Conservation (phyloP, 2,329 filamentous ascomycete genomes). For the Berkeleyomyces basicola region DNA sequence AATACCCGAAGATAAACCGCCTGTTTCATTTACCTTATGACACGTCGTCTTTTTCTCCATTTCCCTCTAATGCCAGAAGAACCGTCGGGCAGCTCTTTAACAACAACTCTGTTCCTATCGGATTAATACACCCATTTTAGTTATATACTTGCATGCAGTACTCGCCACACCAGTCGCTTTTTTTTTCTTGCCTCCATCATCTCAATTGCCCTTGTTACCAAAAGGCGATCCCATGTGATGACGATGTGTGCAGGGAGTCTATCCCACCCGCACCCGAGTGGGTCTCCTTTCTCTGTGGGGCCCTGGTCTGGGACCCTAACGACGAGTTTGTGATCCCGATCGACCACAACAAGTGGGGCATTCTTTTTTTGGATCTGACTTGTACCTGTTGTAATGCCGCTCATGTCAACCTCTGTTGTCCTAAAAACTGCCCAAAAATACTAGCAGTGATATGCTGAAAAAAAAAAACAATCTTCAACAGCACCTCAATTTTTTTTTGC, state of each 20-base stretch:
- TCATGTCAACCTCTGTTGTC: not conserved
- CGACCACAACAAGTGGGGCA: not conserved
- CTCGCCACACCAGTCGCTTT: not conserved
- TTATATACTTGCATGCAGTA: not conserved
- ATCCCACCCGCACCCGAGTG: not conserved
- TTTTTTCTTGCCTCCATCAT: not conserved
- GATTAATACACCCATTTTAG: not conserved
- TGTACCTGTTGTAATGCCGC: not conserved
- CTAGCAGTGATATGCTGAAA: no score
- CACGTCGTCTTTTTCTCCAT: not conserved
- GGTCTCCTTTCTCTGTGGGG: not conserved
- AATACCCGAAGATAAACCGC: conserved; percentile 9
- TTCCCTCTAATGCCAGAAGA: no score
- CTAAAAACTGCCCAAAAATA: not conserved
- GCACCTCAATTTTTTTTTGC: no score
- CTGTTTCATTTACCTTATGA: not conserved
- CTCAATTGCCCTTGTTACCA: not conserved
- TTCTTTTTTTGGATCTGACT: not conserved
- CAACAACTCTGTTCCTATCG: not conserved
- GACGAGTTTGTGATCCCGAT: not conserved
- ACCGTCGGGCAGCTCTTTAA: no score
- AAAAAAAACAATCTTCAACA: no score
- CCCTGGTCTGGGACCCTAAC: not conserved
- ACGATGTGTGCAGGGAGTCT: conserved; percentile 1
- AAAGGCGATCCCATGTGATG: not conserved